Base-by-base conservation (phyloP, 208 protist species). In the Wallacemonas sp. region DNA sequence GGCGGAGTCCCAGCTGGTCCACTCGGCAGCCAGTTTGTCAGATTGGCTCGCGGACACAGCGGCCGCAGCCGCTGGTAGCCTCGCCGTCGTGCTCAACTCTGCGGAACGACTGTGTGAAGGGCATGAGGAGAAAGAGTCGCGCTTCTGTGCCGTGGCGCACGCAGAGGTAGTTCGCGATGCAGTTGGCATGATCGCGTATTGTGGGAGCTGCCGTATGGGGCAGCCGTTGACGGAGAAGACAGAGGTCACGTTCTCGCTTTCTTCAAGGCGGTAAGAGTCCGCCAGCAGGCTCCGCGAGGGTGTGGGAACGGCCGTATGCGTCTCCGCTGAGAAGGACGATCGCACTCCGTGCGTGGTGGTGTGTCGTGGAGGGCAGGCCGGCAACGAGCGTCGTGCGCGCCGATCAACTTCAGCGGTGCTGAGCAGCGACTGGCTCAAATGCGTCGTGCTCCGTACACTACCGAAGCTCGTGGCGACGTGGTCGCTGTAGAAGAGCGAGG, bases 211-310 rank as follows among this genome's bases (percentile, higher is more conserved):
- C 1, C 51, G 60, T 15, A 68, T 46, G 24, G 28, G 21, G 14
- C 62, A 62, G 17, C 68, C 61, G 8, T 67, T 67, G 27, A 69
- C 63, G 45, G 58, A 54, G 56, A 80, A 75, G 4, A 69, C 56
- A 31, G 56, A 49, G 12, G 68, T 56, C 27, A 33, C 41, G 17
- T 15, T 44, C 44, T 64, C 58, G 28, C 36, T n/a, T n/a, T n/a
- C n/a, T n/a, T n/a, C n/a, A n/a, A n/a, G n/a, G n/a, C n/a, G n/a
- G n/a, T n/a, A n/a, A n/a, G n/a, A 41, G 9, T 41, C 36, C 6
- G 15, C 21, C 46, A 27, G 27, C 41, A 26, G 19, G 4, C 26
- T n/a, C 2, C 4, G 5, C 1, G 30, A 26, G 4, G 31, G 28
- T n/a, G 31, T 22, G 38, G 24, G 34, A 44, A 39, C 11, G 19